A percentile compares a stretch with the other conserved stretches of the same genome.
Conservation (phyloP, 768 basidiomycete species). For the Suillus tomentosus region DNA sequence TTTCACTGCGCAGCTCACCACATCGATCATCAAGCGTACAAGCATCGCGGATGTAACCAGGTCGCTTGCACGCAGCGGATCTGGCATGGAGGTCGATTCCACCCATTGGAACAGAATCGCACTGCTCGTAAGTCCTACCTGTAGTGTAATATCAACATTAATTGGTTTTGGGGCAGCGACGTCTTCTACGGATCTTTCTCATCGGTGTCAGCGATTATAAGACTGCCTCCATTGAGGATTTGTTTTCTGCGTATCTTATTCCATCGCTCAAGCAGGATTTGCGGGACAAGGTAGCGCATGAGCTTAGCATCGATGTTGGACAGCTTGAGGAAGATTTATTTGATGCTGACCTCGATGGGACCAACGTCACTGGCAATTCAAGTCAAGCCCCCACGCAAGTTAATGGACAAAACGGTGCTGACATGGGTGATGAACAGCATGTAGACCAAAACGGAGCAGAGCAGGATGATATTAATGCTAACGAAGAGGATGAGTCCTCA, state of each 20-base stretch:
- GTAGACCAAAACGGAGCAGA: background rate
- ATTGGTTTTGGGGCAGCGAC: background rate
- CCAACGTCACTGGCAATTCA: background rate
- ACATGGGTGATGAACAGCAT: background rate
- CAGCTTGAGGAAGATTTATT: too few species aligned
- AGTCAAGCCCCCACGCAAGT: background rate
- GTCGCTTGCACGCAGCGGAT: background rate
- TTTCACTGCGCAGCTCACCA: background rate
- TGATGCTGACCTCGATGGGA: background rate
- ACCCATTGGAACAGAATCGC: conserved; percentile 13
- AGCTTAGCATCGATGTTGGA: background rate
- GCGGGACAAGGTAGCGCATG: background rate
- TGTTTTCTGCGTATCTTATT: conserved; percentile 11
- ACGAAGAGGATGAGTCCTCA: background rate
- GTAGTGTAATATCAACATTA: background rate
- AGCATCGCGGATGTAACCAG: background rate
- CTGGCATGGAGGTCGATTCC: conserved; percentile 10
- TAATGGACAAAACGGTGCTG: background rate
- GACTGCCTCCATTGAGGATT: background rate
- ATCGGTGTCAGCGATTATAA: background rate
- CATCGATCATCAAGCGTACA: conserved; percentile 1
- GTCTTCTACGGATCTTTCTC: background rate
- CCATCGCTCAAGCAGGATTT: conserved; percentile 1
- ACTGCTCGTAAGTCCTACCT: conserved; percentile 5
- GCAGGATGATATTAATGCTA: background rate